Base-by-base conservation (phyloP, 768 basidiomycete genomes). In the Gymnopilus junonius region DNA sequence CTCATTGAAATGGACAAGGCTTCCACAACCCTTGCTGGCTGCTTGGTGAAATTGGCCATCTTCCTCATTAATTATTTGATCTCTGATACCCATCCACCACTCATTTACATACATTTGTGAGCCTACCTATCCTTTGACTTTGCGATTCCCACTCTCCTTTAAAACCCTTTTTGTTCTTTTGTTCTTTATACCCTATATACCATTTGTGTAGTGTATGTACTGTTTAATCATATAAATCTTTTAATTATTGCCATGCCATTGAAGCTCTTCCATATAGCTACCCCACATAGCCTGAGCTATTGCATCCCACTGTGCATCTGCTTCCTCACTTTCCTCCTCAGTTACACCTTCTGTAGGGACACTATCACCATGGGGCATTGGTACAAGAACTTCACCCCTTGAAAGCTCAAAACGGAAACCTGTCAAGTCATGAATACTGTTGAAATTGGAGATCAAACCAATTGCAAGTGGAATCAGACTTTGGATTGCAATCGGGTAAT, bases 1-100 rank as follows among this genome's bases (percentile, higher is more conserved):
- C 57, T 74, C 65, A 35, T 69, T 71, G 53, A 71, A 74, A 34
- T 45, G 70, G 17, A 74, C 71, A 3, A 67, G 21, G 42, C 68
- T 70, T 14, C 69, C 71, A 2, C 66, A 53, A 1, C 73, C 73
- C 23, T 46, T 46, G 10, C 45, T 21, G 45, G 45, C 43, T 25
- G 20, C 43, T 46, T 25, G 21, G 43, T 4, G 43, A 46, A 25
- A 46, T 46, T 7, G 23, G 21, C 8, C 43, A 23, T 4, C 43
- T 46, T 46, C 21, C 43, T 21, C 43, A 25, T 20, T 46, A 46
- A 46, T 46, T 25, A 8, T 25, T 46, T 46, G 15, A 42, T 42
- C n/a, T 46, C 43, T 23, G 6, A 20, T 46, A 14, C 4, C 4
- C n/a, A 42, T 25, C 8, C 21, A 8, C 43, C n/a, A 4, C 8